Percentiles rank a stretch among this genome's conserved stretches.
phyloP scores from a whole-genome alignment of 768 basidiomycete species.

The Termitomyces sp. region DNA sequence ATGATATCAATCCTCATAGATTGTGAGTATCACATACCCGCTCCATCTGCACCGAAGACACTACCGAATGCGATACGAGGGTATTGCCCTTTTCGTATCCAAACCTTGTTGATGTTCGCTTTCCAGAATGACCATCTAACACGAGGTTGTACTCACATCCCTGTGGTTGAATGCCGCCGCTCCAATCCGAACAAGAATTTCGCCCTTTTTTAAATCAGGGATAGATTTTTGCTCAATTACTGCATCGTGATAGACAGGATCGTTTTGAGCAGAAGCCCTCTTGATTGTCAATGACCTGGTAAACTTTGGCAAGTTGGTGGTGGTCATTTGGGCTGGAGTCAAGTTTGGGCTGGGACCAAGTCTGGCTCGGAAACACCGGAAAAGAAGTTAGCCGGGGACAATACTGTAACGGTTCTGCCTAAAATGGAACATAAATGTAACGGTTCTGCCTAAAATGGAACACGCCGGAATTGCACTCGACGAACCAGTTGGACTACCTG shows the following conservation, averaged over 20 bases:
- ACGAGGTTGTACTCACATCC: slow-evolving; percentile 43
- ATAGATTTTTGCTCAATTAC: slow-evolving; percentile 48
- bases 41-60: slow-evolving; percentile 71
- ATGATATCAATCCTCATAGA: not conserved
- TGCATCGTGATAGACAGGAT: slow-evolving; percentile 55
- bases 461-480: too few species aligned
- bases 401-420: too few species aligned
- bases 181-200: slow-evolving; percentile 64
- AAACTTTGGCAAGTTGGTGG: slow-evolving; percentile 30
- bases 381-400: not conserved
- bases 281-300: slow-evolving; percentile 50
- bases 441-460: too few species aligned
- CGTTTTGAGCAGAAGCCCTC: slow-evolving; percentile 33
- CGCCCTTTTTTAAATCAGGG: slow-evolving; percentile 46
- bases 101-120: slow-evolving; percentile 45
- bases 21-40: slow-evolving; percentile 41
- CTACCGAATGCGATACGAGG: slow-evolving; percentile 58
- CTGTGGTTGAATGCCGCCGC: slow-evolving; percentile 78
- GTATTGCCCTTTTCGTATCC: slow-evolving; percentile 70
- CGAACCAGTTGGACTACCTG: too few species aligned
- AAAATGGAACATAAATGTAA: too few species aligned
- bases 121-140: slow-evolving; percentile 5
- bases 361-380: not conserved
- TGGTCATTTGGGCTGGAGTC: not conserved
- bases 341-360: not conserved